Evolutionary conservation across 2,329 filamentous ascomycete species (phyloP).

Genomic region (Rutstroemia sp.): DNA sequence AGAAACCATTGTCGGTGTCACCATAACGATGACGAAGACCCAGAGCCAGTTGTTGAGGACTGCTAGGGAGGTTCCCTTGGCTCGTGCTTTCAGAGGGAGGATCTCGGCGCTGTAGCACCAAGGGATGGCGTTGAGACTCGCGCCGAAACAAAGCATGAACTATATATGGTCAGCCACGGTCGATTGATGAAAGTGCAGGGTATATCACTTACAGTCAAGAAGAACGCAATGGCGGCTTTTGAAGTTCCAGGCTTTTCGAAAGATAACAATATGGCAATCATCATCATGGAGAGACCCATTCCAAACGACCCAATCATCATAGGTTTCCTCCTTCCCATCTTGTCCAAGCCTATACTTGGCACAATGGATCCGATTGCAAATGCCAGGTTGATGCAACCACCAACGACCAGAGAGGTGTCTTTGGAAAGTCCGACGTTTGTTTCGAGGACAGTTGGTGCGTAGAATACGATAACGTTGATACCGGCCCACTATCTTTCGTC

Average conservation of each 20-base stretch:
- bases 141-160: neutral
- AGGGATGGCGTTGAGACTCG: neutral
- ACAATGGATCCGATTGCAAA: constrained; percentile 63
- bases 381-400: constrained; percentile 28
- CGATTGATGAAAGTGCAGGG: neutral
- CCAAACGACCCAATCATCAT: constrained; percentile 64
- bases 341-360: constrained; percentile 80
- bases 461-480: constrained; percentile 16
- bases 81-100: neutral
- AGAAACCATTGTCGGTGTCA: neutral
- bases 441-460: constrained; percentile 46
- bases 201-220: neutral
- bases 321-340: constrained; percentile 68
- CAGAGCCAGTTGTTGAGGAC: neutral
- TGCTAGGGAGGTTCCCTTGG: neutral
- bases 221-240: neutral
- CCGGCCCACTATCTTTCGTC: constrained; percentile 28
- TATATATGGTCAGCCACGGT: neutral
- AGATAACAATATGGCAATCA: constrained; percentile 39
- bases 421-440: constrained; percentile 49
- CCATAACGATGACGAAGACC: neutral
- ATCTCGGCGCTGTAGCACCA: neutral
- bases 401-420: constrained; percentile 34
- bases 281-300: constrained; percentile 36
- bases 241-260: neutral